Evolutionary conservation across 345 rosid genomes (phyloP), one percentile per base, ranked within the genome.

Genomic region (Ailanthus altissimus): DNA sequence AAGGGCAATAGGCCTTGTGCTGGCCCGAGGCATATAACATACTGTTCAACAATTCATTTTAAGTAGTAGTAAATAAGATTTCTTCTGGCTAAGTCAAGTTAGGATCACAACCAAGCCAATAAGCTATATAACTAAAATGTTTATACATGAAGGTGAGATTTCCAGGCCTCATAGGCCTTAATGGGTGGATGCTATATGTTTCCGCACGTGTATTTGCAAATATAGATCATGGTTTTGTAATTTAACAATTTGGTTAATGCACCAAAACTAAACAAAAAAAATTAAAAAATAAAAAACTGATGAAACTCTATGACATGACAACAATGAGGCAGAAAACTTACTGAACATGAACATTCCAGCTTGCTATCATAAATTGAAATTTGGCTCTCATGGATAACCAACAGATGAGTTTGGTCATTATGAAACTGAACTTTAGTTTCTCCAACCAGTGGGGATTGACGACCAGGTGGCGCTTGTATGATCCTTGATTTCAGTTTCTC

Each of bases 391-490:
- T 86, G 89, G 47, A 83, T 83, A 45, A 81, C 87, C 81, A 86
- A 74, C 46, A 86, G 32, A 77, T 81, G 89, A 32, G 79, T 76
- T 75, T 83, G 88, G 70, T 87, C 88, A 71, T 79, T 80, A 67
- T 87, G 88, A 84, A 87, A 85, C 69, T 87, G 88, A 28, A 87
- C 87, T 76, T 56, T 81, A 16, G 90, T 85, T 74, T 86, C 87
- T 59, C 86, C 87, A 6, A 66, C 71, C 28, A 81, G 59, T 26
- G 86, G 72, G 54, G 86, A 61, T 46, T 82, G 83, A 74, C 83
- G 88, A 54, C 78, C 84, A 69, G 88, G 64, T 38, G 88, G 86
- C 26, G 73, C 68, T 75, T 79, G 88, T 66, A 87, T 72, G 77
- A 80, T 78, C 80, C 79, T 79, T 23, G 70, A 76, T 60, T 73